A percentile compares a stretch with the other conserved stretches of the same genome.
phyloP scores from a whole-genome alignment of 164 flowering plant genomes.

The Hamamelis virginiana region DNA sequence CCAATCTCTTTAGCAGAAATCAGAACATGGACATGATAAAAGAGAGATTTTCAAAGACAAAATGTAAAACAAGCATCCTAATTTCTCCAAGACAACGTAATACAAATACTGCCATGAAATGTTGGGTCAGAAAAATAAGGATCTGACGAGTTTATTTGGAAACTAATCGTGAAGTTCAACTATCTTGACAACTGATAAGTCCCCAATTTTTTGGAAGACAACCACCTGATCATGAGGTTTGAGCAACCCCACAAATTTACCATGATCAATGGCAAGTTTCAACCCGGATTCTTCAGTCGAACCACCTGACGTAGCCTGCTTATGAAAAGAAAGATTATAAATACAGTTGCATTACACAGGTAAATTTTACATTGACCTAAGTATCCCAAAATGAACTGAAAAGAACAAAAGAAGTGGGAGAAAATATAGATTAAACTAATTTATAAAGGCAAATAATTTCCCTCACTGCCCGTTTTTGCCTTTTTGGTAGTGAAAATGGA shows the following conservation, averaged over 20 bases:
- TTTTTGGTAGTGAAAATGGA: too few relatives aligned
- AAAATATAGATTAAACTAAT: too few relatives aligned
- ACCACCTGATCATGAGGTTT: constrained; percentile 45
- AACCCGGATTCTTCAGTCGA: constrained; percentile 39
- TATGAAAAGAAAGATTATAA: not conserved
- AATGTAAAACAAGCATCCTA: not conserved
- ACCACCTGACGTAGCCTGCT: constrained; percentile 31
- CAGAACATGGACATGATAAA: too few relatives aligned
- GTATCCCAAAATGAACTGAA: too few relatives aligned
- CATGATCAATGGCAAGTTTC: constrained; percentile 33
- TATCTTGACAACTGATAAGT: constrained; percentile 45
- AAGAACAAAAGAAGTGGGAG: too few relatives aligned
- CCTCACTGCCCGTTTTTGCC: too few relatives aligned
- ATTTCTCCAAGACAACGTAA: not conserved
- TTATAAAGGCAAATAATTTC: too few relatives aligned
- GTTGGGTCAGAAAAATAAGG: not conserved
- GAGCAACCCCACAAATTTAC: constrained; percentile 34
- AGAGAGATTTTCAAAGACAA: not conserved
- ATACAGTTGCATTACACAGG: too few relatives aligned
- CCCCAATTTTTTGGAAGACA: constrained; percentile 50
- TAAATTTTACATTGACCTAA: too few relatives aligned
- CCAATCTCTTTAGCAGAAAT: too few relatives aligned
- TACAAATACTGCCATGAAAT: not conserved
- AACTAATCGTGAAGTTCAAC: constrained; percentile 30
- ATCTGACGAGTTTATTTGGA: not conserved